These are phyloP conservation scores for Ligustrum vulgare DNA, from an alignment of 257 asterid species.

Conservation along the genomic window DNA sequence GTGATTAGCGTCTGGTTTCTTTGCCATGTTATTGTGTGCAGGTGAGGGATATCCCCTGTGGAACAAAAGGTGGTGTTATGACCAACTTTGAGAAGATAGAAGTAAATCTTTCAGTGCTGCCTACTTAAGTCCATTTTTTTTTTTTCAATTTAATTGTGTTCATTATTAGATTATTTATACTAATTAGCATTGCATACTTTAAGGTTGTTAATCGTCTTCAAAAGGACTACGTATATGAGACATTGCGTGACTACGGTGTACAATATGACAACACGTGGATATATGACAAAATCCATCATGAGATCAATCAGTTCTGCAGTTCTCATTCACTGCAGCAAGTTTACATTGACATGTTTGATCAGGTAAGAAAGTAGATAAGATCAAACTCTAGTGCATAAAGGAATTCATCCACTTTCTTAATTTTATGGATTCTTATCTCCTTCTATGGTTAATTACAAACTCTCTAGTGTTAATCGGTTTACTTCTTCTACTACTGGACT, in stretches of 20 bases:
- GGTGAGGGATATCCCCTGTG: slow-evolving; percentile 99
- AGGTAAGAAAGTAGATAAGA: slow-evolving; percentile 43
- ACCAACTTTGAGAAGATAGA: slow-evolving; percentile 90
- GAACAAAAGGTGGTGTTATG: slow-evolving; percentile 99
- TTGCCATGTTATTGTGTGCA: slow-evolving; percentile 36
- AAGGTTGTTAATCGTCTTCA: slow-evolving; percentile 94
- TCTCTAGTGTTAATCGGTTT: not conserved
- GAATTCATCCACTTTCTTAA: not conserved
- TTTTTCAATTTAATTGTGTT: not conserved
- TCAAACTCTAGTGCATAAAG: not conserved
- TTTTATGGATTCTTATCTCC: not conserved
- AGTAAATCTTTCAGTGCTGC: slow-evolving; percentile 36
- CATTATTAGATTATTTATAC: slow-evolving; percentile 18
- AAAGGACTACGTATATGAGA: slow-evolving; percentile 78
- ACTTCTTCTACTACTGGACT: not conserved
- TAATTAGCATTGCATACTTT: slow-evolving; percentile 22
- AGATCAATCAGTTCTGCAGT: slow-evolving; percentile 98
- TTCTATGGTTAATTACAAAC: not conserved
- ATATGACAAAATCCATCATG: slow-evolving; percentile 97
- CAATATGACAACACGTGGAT: slow-evolving; percentile 97
- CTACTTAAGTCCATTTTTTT: slow-evolving; percentile 14
- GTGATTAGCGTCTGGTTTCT: slow-evolving; percentile 2
- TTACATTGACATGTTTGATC: slow-evolving; percentile 98
- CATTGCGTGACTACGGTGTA: slow-evolving; percentile 83
- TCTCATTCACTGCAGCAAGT: slow-evolving; percentile 94